Base-by-base conservation (phyloP, 805 yeast genomes). In the Ogataea chonburiensis region DNA sequence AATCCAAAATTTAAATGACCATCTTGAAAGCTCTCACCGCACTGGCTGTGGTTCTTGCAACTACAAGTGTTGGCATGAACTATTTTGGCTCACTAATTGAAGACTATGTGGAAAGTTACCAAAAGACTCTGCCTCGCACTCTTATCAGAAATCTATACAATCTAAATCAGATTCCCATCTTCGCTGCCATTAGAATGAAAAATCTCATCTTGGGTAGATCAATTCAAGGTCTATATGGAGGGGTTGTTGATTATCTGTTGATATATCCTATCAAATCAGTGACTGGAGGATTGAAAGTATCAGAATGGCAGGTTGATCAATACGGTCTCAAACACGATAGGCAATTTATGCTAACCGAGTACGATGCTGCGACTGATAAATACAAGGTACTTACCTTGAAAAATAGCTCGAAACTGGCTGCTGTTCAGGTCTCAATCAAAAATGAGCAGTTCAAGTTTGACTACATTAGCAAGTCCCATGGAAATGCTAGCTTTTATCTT, bases 251-350 rank as follows among this genome's bases (percentile, higher is more conserved):
- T 17, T 30, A 47, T 28, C 31, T 58, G 38, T 36, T 52, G 4
- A 40, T 59, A 4, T 59, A 56, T 32, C 64, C 64, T 1, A 53
- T 59, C 31, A 59, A 59, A 30, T 48, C 60, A 3, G 52, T 49
- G 5, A 41, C 52, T 11, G 47, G 31, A 9, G 63, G 62, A 3
- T 18, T 56, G 12, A 42, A 38, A 14, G 56, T 53, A 6, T 42
- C 40, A 7, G 35, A 50, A 26, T 59, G 64, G 63, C 45, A 42
- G 12, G 28, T 56, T 12, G 49, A 45, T 21, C 34, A 37, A n/a
- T 53, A 49, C 33, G 64, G 64, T 1, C 45, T 59, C 19, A 46
- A 42, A 33, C 50, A 52, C 22, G 62, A 59, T 34, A 45, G 63
- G 34, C 56, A 53, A 38, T 59, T 46, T 27, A 39, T 45, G 35